Conservation (phyloP, 306 rosid genomes). For the Quercus robur region DNA sequence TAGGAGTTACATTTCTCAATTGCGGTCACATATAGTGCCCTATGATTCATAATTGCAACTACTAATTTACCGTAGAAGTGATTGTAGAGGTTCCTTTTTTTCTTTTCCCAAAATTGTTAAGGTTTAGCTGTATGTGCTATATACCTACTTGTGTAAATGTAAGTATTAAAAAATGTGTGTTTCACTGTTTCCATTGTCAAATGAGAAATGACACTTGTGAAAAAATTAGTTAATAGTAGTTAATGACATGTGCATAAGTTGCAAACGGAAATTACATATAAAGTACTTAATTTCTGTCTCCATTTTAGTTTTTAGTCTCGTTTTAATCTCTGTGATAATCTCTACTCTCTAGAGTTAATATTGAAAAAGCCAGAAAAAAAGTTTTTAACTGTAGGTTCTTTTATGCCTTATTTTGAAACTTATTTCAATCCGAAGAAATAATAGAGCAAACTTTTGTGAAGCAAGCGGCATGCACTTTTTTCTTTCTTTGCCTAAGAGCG, state of each 20-base stretch:
- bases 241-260: neutral
- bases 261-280: neutral
- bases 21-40: neutral
- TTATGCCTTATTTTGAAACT: neutral
- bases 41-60: slow-evolving; percentile 18
- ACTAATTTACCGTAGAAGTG: neutral
- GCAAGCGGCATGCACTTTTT: neutral
- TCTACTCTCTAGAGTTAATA: too few species aligned
- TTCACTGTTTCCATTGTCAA: too few species aligned
- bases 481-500: neutral
- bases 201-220: too few species aligned
- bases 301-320: too few species aligned
- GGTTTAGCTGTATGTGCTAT: neutral
- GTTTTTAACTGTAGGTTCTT: too few species aligned
- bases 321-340: too few species aligned
- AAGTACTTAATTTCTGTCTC: neutral
- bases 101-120: neutral
- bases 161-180: neutral
- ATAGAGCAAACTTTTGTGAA: neutral
- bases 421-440: neutral
- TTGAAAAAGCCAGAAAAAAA: too few species aligned
- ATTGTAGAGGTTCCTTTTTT: neutral
- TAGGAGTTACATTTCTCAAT: neutral
- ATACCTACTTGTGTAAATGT: neutral
- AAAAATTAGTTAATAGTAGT: neutral